phyloP scores from a whole-genome alignment of 768 basidiomycete species.

The Peribolospora baueri region DNA sequence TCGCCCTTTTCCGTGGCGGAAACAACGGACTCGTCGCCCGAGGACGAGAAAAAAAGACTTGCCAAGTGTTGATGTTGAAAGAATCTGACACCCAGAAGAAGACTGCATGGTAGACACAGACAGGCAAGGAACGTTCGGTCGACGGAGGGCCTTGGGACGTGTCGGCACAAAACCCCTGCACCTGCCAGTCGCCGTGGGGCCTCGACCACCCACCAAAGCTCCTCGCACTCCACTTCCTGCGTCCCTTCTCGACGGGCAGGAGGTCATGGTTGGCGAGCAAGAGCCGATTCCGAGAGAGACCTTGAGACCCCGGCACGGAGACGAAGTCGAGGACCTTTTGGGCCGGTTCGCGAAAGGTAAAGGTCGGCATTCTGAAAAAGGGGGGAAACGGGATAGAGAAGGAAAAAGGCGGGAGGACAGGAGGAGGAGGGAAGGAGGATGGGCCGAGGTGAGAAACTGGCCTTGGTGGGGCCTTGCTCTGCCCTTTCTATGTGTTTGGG shows the following conservation, averaged over 20 bases:
- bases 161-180: not conserved
- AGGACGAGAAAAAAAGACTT: slow-evolving; percentile 5
- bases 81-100: not conserved
- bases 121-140: not conserved
- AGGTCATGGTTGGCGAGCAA: slow-evolving; percentile 5
- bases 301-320: not conserved
- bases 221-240: slow-evolving; percentile 1
- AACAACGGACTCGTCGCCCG: too few species aligned
- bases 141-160: not conserved
- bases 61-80: slow-evolving; percentile 48
- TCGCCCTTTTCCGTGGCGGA: too few species aligned
- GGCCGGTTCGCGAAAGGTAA: too few species aligned
- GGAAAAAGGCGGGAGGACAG: too few species aligned
- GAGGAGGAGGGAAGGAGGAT: too few species aligned
- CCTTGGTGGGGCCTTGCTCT: too few species aligned
- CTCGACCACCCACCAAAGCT: slow-evolving; percentile 2
- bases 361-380: too few species aligned
- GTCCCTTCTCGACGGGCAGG: slow-evolving; percentile 1
- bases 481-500: too few species aligned
- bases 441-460: too few species aligned
- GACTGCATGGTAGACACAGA: not conserved
- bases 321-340: too few species aligned
- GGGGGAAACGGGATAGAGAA: too few species aligned
- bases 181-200: not conserved
- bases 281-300: not conserved